A percentile compares a stretch with the other conserved stretches of the same genome.
These are phyloP conservation scores for Chloromonas sp. DNA, from an alignment of 163 green algal species.

Conservation along the genomic window DNA sequence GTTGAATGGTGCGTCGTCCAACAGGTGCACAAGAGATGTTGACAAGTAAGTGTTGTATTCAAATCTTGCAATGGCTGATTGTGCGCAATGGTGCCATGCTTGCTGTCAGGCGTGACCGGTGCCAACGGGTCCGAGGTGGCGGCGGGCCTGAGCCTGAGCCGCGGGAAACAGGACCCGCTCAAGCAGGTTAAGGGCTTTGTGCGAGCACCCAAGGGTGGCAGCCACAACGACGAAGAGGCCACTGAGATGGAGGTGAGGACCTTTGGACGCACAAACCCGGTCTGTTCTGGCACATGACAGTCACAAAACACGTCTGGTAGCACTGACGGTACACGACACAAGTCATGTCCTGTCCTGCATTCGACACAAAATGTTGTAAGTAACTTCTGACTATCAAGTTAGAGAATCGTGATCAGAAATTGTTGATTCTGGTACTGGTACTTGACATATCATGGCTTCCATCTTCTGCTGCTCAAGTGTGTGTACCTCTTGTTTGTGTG, in stretches of 20 bases:
- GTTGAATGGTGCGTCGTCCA: too few relatives aligned
- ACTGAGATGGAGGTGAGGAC: constrained; percentile 65
- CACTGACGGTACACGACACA: background rate
- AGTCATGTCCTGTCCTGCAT: too few relatives aligned
- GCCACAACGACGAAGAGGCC: constrained; percentile 42
- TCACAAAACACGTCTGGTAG: background rate
- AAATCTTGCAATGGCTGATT: too few relatives aligned
- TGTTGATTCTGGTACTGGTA: too few relatives aligned
- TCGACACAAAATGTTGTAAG: too few relatives aligned
- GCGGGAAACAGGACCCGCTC: constrained; percentile 12
- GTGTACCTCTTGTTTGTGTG: background rate
- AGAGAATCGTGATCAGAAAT: too few relatives aligned
- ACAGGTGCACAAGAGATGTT: too few relatives aligned
- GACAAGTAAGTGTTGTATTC: too few relatives aligned
- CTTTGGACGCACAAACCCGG: background rate
- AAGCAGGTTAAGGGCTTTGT: constrained; percentile 34
- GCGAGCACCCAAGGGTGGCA: constrained; percentile 28
- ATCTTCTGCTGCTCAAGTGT: background rate
- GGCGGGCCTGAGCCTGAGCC: background rate
- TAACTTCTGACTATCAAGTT: too few relatives aligned
- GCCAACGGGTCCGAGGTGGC: too few relatives aligned
- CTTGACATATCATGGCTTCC: too few relatives aligned
- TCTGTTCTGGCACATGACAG: background rate
- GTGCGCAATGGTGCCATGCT: too few relatives aligned
- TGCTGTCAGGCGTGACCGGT: background rate